Percentiles rank a stretch among this genome's conserved stretches.
These are phyloP conservation scores for Strigomonas culicis DNA, from an alignment of 208 protist species.

Conservation along the genomic window DNA sequence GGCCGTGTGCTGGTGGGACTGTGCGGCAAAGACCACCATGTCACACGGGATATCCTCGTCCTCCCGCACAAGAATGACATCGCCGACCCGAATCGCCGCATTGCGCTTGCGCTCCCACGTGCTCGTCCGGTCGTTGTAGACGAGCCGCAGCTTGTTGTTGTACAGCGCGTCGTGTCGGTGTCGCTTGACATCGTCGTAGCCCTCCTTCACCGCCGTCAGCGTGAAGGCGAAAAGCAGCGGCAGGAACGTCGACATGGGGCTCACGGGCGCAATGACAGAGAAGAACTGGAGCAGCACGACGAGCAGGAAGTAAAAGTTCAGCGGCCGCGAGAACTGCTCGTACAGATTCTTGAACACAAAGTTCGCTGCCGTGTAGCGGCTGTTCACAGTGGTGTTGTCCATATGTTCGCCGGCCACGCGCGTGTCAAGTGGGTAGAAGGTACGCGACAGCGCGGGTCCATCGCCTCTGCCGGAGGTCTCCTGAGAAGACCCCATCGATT, in stretches of 20 bases:
- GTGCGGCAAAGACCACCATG: slow-evolving; percentile 69
- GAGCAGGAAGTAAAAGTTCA: slow-evolving; percentile 97
- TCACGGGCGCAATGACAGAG: slow-evolving; percentile 89
- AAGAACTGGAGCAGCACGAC: slow-evolving; percentile 92
- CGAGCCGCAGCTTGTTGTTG: slow-evolving; percentile 58
- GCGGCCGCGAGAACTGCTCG: slow-evolving; percentile 94
- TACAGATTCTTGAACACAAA: slow-evolving; percentile 96
- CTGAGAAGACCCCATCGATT: not conserved
- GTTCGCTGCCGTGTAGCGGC: slow-evolving; percentile 92
- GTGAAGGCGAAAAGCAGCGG: slow-evolving; percentile 92
- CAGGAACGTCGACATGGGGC: slow-evolving; percentile 88
- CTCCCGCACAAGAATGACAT: slow-evolving; percentile 69
- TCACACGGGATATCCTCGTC: slow-evolving; percentile 92
- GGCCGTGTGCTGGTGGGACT: not conserved
- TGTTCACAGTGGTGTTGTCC: slow-evolving; percentile 88
- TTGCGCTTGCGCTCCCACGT: slow-evolving; percentile 40
- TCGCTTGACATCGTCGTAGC: slow-evolving; percentile 93
- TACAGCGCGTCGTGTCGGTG: slow-evolving; percentile 68
- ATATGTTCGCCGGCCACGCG: not conserved
- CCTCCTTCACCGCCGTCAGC: slow-evolving; percentile 93
- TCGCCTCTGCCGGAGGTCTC: not conserved
- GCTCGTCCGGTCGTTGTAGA: slow-evolving; percentile 22
- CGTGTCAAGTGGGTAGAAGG: not conserved
- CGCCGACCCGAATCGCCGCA: slow-evolving; percentile 69
- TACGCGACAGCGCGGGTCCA: not conserved